Evolutionary conservation across 139 green algal species (phyloP), one percentile per base, ranked within the genome.

Genomic region (Coelastrella sp.): DNA sequence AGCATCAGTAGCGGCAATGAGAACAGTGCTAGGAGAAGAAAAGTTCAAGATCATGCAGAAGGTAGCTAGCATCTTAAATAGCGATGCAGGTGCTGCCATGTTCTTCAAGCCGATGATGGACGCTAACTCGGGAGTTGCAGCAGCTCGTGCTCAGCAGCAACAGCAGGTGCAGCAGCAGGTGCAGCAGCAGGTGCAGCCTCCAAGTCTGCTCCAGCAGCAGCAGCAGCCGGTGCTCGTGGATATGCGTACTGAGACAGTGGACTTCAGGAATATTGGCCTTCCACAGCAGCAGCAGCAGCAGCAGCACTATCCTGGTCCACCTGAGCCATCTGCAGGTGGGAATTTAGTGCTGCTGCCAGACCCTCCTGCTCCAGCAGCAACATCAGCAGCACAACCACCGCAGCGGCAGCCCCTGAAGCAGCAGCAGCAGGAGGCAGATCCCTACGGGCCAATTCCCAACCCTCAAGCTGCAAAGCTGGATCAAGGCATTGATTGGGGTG

Each of bases 361-460:
- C 0, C 63, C 12, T 57, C 15, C 63, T 65, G 25, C 19, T 10
- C 4, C 82, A 79, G 63, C 82, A 79, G 82, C 82, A 78, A 63
- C 35, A 65, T 15, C 81, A 73, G 58, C 58, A 15, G 24, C 27
- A 24, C 82, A 70, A n/a, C 8, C 78, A 9, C 61, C 8, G 0
- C 82, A 87, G 82, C 82, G 63, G 63, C 82, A 78, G 82, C 80
- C 78, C 15, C 82, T 79, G 63, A 22, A 89, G 84, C 84, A 89
- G 70, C 84, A 89, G 84, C 84, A 78, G 56, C 84, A 79, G 65
- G 65, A 80, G 61, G 35, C 7, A 12, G 70, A 60, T 20, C 20
- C 76, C 19, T 24, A 27, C 25, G 27, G n/a, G 9, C 15, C 20
- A 10, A 20, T 58, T 7, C 20, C 80, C 80, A 72, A 57, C 57